Conservation (phyloP, 345 rosid genomes). For the Gossypium australe region DNA sequence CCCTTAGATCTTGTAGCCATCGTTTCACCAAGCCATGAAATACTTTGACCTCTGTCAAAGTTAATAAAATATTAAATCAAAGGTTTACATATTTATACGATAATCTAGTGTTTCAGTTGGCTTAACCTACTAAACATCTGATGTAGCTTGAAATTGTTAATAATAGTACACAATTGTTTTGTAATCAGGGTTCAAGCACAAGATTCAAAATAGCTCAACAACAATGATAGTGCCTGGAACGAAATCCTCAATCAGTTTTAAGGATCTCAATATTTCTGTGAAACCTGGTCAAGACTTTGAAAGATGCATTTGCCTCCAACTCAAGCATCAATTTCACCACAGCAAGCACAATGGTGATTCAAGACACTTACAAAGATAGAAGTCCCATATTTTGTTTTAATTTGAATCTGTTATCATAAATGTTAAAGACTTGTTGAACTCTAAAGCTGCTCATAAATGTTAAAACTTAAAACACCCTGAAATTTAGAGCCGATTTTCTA, state of each 20-base stretch:
- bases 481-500: background rate
- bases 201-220: background rate
- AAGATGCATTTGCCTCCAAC: background rate
- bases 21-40: conserved; percentile 61
- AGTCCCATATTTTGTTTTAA: background rate
- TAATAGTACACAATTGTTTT: background rate
- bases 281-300: background rate
- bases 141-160: background rate
- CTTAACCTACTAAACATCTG: background rate
- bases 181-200: background rate
- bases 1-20: conserved; percentile 74
- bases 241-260: background rate
- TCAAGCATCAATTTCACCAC: background rate
- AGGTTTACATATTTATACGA: background rate
- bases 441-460: background rate
- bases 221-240: background rate
- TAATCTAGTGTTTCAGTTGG: background rate
- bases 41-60: conserved; percentile 46
- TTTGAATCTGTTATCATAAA: background rate
- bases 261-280: background rate
- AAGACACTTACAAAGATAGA: background rate
- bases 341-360: background rate
- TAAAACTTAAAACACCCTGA: background rate
- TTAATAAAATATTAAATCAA: conserved; percentile 3
- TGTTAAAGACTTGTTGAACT: background rate